Conservation (phyloP, 2,329 filamentous ascomycete genomes). For the Hawksworthiomyces lignivorus region DNA sequence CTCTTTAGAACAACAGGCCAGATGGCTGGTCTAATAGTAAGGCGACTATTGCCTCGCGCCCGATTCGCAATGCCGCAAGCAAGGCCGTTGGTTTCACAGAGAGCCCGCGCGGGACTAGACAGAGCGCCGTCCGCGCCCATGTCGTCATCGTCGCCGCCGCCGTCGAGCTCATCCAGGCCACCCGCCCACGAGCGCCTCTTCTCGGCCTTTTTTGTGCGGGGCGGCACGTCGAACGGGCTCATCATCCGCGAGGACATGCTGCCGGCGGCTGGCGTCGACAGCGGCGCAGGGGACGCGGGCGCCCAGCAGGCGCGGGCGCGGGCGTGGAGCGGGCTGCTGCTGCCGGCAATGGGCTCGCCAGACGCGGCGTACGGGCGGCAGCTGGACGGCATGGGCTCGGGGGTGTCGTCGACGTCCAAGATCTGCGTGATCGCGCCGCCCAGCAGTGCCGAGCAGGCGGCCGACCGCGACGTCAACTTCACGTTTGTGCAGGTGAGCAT, state of each 20-base stretch:
- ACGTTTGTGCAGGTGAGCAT: slow-evolving; percentile 66
- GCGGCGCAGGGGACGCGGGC: background rate
- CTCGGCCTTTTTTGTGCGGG: slow-evolving; percentile 23
- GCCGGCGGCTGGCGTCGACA: slow-evolving; percentile 8
- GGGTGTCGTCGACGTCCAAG: slow-evolving; percentile 62
- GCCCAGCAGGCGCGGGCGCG: slow-evolving; percentile 3
- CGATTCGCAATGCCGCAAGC: no score
- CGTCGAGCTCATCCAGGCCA: background rate
- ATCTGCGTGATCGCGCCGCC: slow-evolving; percentile 57
- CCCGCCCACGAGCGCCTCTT: slow-evolving; percentile 13
- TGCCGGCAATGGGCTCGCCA: slow-evolving; percentile 51
- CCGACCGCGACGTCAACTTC: slow-evolving; percentile 52
- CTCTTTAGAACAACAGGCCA: no score
- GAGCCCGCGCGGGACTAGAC: no score
- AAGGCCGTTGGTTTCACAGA: no score
- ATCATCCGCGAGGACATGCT: slow-evolving; percentile 18
- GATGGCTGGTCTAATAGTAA: no score
- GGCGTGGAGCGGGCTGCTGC: slow-evolving; percentile 19
- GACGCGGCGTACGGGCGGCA: slow-evolving; percentile 59
- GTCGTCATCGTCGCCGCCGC: background rate
- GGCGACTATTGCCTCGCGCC: no score
- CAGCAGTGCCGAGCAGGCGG: slow-evolving; percentile 8
- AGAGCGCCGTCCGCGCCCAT: no score
- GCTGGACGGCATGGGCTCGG: slow-evolving; percentile 64
- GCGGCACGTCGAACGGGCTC: slow-evolving; percentile 24